Base-by-base conservation (phyloP, 2,329 filamentous ascomycete genomes). In the Thermothelomyces thermophilus region DNA sequence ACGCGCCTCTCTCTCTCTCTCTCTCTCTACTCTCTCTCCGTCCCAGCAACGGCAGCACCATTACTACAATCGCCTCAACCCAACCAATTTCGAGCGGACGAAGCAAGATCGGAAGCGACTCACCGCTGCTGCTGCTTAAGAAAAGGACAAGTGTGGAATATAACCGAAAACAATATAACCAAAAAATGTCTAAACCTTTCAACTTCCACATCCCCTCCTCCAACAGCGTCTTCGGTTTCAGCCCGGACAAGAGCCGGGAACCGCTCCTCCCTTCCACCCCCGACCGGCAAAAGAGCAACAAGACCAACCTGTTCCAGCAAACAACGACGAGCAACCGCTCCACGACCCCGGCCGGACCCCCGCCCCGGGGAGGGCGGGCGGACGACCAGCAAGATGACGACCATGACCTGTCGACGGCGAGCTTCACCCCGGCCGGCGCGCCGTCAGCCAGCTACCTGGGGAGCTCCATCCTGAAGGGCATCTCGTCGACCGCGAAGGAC, bases 351-450 rank as follows among this genome's bases (percentile, higher is more conserved):
- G 31, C 45, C 17, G 46, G 37, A 8, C 43, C 46, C 30, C 37
- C 48, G 35, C 73, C 8, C 66, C 70, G n/a, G 14, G 24, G 26
- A 16, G 13, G 33, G 13, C 8, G 16, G 33, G 13, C 8, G 8
- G 13, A 16, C 33, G 33, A 35, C 13, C 6, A 35, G 6, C 33
- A 35, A 9, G 33, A 79, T 74, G 71, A 0, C 71, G 72, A 24
- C 74, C 76, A 9, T 42, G 73, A 72, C 1, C 76, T 77, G 24
- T 75, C 75, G 7, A 70, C 71, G 8, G 71, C 72, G 4, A 78
- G 75, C 37, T 80, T 79, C 64, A 79, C 77, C 1, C 76, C 77
- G 1, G 69, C 71, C 14, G 79, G 79, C 49, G 76, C 76, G 14
- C 77, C 77, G 0, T 76, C 77, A 19, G 74, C 71, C 26, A 75